Evolutionary conservation across 768 basidiomycete species (phyloP).

Genomic region (Myochromella boudieri): DNA sequence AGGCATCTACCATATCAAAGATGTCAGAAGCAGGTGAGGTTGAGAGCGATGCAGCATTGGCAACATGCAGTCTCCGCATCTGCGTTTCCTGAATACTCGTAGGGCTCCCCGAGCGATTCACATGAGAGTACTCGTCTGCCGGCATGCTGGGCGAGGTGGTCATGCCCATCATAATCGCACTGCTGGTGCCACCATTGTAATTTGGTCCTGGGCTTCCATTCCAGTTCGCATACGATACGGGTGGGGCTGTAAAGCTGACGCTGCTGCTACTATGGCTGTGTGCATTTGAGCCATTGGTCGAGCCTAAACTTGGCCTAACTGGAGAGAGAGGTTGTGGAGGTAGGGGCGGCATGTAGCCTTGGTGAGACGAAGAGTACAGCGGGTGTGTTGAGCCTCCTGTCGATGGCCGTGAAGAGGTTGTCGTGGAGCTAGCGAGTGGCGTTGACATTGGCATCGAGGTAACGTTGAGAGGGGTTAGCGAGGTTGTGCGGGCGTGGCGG

Average conservation of each 20-base stretch:
- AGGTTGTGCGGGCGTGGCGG: conserved; percentile 19
- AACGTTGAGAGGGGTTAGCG: conserved; percentile 28
- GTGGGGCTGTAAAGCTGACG: conserved; percentile 15
- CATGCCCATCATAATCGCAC: conserved; percentile 15
- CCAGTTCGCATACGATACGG: conserved; percentile 15
- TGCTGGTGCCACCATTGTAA: conserved; percentile 19
- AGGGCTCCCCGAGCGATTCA: conserved; percentile 39
- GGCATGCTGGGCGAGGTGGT: conserved; percentile 4
- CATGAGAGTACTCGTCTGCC: conserved; percentile 11
- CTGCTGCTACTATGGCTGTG: conserved; percentile 19
- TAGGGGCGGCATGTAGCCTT: conserved; percentile 13
- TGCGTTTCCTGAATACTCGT: conserved; percentile 38
- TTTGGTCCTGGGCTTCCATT: conserved; percentile 14
- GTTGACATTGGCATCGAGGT: conserved; percentile 20
- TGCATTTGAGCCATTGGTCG: conserved; percentile 6
- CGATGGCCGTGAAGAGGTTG: conserved; percentile 41
- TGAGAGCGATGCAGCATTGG: conserved; percentile 27
- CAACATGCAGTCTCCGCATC: conserved; percentile 35
- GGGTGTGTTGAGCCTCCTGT: conserved; percentile 41
- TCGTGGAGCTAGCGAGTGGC: conserved; percentile 23
- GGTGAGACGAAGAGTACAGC: conserved; percentile 21
- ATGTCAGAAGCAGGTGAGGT: conserved; percentile 10
- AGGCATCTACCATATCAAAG: conserved; percentile 5
- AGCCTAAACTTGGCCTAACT: conserved; percentile 11
- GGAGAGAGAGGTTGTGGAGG: conserved; percentile 12